Evolutionary conservation across 1,284 basidiomycete genomes (phyloP).

Genomic region (Afroboletus lepidellus): DNA sequence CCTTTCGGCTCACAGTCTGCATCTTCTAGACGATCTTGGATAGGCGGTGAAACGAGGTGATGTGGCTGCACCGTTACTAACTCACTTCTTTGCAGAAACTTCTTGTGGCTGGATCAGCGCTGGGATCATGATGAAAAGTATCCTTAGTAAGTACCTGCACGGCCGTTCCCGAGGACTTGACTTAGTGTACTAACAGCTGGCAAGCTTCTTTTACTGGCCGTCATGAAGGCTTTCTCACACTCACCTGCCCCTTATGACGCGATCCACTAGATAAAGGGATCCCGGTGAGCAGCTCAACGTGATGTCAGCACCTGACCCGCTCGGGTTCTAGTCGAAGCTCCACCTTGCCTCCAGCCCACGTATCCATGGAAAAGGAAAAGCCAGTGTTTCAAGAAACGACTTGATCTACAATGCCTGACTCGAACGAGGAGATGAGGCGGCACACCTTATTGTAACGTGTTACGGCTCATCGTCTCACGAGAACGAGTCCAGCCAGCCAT

Average conservation of each 20-base stretch:
- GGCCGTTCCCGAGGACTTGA: constrained; percentile 6
- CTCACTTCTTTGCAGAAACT: background rate
- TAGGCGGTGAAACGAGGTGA: constrained; percentile 3
- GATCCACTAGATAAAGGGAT: background rate
- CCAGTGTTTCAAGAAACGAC: constrained; percentile 1
- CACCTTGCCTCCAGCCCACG: background rate
- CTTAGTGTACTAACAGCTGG: background rate
- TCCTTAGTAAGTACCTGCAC: background rate
- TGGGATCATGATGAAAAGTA: background rate
- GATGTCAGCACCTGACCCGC: background rate
- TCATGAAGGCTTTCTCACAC: background rate
- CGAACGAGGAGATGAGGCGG: background rate
- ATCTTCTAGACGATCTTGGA: background rate
- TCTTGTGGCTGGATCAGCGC: background rate
- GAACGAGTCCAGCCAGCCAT: background rate
- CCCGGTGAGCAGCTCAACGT: background rate
- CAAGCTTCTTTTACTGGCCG: background rate
- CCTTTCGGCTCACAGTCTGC: background rate
- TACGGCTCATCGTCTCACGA: background rate
- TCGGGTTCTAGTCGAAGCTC: background rate
- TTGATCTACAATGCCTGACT: background rate
- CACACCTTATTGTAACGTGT: background rate
- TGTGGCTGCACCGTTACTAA: background rate
- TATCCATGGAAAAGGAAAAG: background rate
- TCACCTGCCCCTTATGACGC: background rate